Evolutionary conservation across 1,284 basidiomycete species (phyloP).

Genomic region (Malassezia japonica): DNA sequence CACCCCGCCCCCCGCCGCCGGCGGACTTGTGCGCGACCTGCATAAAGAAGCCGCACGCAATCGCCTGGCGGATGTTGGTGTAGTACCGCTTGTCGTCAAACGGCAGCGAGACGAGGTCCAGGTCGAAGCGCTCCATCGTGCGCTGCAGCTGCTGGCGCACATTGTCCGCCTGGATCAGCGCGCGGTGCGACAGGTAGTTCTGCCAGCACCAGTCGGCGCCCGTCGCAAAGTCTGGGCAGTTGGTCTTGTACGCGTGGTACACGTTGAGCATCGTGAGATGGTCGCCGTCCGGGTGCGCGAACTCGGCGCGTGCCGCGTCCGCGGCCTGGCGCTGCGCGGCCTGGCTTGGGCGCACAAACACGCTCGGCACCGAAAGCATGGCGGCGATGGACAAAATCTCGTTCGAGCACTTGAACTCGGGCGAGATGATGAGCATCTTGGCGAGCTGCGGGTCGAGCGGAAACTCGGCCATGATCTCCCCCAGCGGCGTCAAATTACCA

Average conservation of each 20-base stretch:
- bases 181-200: conserved; percentile 76
- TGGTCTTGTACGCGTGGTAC: conserved; percentile 81
- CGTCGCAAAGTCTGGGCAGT: conserved; percentile 32
- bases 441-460: conserved; percentile 92
- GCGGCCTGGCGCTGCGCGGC: conserved; percentile 67
- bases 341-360: conserved; percentile 70
- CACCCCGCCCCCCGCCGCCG: conserved; percentile 29
- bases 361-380: conserved; percentile 85
- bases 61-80: conserved; percentile 67
- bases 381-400: conserved; percentile 90
- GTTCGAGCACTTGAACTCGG: conserved; percentile 90
- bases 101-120: conserved; percentile 67
- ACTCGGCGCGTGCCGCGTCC: conserved; percentile 77
- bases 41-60: conserved; percentile 96
- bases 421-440: conserved; percentile 81
- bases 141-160: conserved; percentile 84
- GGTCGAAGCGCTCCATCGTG: conserved; percentile 69
- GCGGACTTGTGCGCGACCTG: conserved; percentile 75
- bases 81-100: conserved; percentile 70
- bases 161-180: conserved; percentile 84
- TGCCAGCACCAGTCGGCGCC: conserved; percentile 71
- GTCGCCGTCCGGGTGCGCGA: conserved; percentile 88
- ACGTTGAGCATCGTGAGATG: conserved; percentile 91
- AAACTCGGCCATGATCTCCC: conserved; percentile 92
- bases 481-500: conserved; percentile 77